Percentiles rank a stretch among this genome's conserved stretches.
phyloP scores from a whole-genome alignment of 2,329 filamentous ascomycete genomes.

The Fusarium sacchari region DNA sequence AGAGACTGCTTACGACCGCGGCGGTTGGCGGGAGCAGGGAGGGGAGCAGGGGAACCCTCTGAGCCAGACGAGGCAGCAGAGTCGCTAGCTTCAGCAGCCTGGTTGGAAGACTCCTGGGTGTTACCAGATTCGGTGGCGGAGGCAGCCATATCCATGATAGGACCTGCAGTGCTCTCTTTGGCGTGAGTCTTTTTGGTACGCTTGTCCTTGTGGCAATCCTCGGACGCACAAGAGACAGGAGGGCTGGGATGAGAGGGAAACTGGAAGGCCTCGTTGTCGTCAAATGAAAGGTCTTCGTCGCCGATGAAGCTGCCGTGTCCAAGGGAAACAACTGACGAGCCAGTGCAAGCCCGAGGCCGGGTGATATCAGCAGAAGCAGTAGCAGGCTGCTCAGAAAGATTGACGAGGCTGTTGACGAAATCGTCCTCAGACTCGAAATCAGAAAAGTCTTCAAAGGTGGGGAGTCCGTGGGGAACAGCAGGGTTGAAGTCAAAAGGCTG shows the following conservation, averaged over 20 bases:
- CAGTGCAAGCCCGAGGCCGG: constrained; percentile 75
- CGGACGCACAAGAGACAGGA: constrained; percentile 49
- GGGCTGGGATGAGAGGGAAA: constrained; percentile 72
- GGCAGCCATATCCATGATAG: constrained; percentile 56
- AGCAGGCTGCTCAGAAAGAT: constrained; percentile 62
- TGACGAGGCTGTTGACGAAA: constrained; percentile 76
- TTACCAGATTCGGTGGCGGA: constrained; percentile 48
- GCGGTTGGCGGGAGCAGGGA: constrained; percentile 76
- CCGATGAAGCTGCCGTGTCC: constrained; percentile 82
- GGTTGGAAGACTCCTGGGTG: constrained; percentile 50
- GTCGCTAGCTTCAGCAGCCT: constrained; percentile 52
- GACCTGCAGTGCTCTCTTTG: constrained; percentile 52
- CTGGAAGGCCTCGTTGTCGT: constrained; percentile 71
- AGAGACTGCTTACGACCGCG: constrained; percentile 98
- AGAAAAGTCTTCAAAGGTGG: constrained; percentile 84
- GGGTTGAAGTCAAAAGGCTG: constrained; percentile 64
- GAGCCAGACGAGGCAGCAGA: constrained; percentile 55
- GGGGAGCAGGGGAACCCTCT: constrained; percentile 55
- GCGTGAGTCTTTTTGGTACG: constrained; percentile 64
- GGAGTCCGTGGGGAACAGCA: constrained; percentile 67
- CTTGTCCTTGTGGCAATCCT: constrained; percentile 65
- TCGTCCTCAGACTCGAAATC: constrained; percentile 93
- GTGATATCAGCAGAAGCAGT: constrained; percentile 65
- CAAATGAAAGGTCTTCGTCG: constrained; percentile 79
- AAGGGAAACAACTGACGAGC: constrained; percentile 72